Evolutionary conservation across 228 moss, liverwort and hornwort species (phyloP).

Genomic region (Sphagnum magellanicum): DNA sequence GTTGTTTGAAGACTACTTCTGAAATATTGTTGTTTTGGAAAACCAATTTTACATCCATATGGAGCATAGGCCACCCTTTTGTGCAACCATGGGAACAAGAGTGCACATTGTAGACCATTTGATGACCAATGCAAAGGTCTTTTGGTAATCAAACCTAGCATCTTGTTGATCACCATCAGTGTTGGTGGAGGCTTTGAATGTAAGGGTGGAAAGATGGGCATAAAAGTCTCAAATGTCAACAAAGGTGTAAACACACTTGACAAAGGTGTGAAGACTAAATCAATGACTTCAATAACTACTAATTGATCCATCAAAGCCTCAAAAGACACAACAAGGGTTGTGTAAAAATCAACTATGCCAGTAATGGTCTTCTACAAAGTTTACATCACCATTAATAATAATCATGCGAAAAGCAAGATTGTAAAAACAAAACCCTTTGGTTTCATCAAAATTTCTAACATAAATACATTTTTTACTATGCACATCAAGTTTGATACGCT

Average conservation of each 20-base stretch:
- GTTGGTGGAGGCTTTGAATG: too few relatives aligned
- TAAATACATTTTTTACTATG: background rate
- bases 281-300: background rate
- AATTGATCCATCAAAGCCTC: background rate
- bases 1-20: background rate
- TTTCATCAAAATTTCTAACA: background rate
- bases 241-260: background rate
- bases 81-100: background rate
- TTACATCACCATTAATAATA: background rate
- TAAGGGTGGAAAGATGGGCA: too few relatives aligned
- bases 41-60: background rate
- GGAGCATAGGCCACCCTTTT: background rate
- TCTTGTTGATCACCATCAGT: background rate
- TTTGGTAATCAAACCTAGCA: background rate
- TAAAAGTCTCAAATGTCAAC: too few relatives aligned
- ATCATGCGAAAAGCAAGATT: background rate
- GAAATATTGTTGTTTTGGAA: background rate
- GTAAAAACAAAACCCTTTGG: background rate
- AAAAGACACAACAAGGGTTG: background rate
- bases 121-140: background rate
- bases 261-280: background rate
- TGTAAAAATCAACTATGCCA: background rate
- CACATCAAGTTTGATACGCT: background rate
- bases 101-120: background rate
- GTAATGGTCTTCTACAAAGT: background rate